Percentiles rank a stretch among this genome's conserved stretches.
phyloP scores from a whole-genome alignment of 140 eudicot genomes.

The Stevia rebaudiana region DNA sequence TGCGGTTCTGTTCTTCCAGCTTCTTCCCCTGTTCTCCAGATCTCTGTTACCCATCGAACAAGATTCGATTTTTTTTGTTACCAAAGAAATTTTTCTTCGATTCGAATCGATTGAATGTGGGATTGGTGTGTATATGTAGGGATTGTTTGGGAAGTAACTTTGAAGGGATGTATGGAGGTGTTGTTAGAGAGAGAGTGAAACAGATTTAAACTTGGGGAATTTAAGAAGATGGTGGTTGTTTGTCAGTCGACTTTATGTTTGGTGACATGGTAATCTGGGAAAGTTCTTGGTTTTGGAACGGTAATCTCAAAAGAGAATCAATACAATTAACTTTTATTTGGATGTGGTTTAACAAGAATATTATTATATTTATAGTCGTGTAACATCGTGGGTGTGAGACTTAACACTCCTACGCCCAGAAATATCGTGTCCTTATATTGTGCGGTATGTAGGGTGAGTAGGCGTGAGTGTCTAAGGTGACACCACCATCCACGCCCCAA shows the following conservation, averaged over 20 bases:
- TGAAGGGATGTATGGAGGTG: constrained; percentile 30
- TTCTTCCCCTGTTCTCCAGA: constrained; percentile 57
- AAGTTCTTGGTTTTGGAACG: not conserved
- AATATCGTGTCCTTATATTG: no score
- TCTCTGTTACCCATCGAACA: constrained; percentile 55
- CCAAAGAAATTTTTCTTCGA: no score
- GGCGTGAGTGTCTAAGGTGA: no score
- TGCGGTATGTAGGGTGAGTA: no score
- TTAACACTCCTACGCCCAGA: no score
- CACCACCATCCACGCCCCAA: no score
- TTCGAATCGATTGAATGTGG: not conserved
- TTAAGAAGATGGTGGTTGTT: constrained; percentile 19
- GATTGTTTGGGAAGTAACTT: constrained; percentile 40
- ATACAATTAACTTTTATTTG: no score
- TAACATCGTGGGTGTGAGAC: no score
- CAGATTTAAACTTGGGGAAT: not conserved
- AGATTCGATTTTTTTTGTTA: not conserved
- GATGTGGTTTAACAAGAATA: no score
- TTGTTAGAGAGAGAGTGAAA: constrained; percentile 20
- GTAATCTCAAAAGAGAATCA: not conserved
- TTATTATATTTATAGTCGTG: no score
- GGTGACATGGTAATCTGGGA: constrained; percentile 31
- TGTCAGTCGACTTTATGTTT: constrained; percentile 30
- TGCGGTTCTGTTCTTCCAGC: constrained; percentile 34
- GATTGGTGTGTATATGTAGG: not conserved